Percentiles rank a stretch among this genome's conserved stretches.
Conservation (phyloP, 2,329 filamentous ascomycete genomes). For the Bipolaris cookei region DNA sequence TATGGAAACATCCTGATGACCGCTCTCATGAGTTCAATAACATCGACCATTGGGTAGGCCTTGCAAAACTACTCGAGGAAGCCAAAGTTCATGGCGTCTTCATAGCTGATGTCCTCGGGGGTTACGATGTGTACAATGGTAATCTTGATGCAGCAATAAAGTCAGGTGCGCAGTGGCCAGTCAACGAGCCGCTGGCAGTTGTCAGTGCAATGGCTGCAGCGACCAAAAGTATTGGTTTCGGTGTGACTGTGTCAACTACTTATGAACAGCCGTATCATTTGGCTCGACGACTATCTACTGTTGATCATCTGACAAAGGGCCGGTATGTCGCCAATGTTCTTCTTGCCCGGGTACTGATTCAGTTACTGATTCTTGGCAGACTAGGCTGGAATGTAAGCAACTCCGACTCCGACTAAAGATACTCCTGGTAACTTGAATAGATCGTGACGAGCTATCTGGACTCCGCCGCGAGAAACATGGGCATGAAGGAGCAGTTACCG, state of each 20-base stretch:
- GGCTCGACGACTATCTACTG: constrained; percentile 67
- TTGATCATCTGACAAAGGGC: constrained; percentile 72
- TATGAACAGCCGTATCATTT: constrained; percentile 74
- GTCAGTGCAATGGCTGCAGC: constrained; percentile 72
- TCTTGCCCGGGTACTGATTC: not conserved
- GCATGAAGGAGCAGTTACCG: constrained; percentile 63
- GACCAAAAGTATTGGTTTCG: constrained; percentile 71
- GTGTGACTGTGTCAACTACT: constrained; percentile 70
- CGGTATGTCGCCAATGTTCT: constrained; percentile 44
- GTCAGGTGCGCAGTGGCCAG: constrained; percentile 71
- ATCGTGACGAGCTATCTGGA: constrained; percentile 73
- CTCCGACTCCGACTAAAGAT: constrained; percentile 6
- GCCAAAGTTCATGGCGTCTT: constrained; percentile 52
- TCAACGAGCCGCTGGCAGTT: constrained; percentile 70
- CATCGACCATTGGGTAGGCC: constrained; percentile 47
- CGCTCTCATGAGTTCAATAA: constrained; percentile 63
- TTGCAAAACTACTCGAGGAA: constrained; percentile 49
- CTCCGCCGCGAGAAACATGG: constrained; percentile 69
- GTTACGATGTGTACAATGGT: constrained; percentile 73
- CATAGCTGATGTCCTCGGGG: constrained; percentile 57
- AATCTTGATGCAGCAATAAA: constrained; percentile 66
- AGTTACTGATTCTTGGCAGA: constrained; percentile 15
- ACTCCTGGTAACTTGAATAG: constrained; percentile 38
- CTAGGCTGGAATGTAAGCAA: constrained; percentile 38
- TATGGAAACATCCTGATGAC: constrained; percentile 70